Percentiles rank a stretch among this genome's conserved stretches.
These are phyloP conservation scores for Annulohypoxylon bovei DNA, from an alignment of 495 filamentous ascomycete species.

Conservation along the genomic window DNA sequence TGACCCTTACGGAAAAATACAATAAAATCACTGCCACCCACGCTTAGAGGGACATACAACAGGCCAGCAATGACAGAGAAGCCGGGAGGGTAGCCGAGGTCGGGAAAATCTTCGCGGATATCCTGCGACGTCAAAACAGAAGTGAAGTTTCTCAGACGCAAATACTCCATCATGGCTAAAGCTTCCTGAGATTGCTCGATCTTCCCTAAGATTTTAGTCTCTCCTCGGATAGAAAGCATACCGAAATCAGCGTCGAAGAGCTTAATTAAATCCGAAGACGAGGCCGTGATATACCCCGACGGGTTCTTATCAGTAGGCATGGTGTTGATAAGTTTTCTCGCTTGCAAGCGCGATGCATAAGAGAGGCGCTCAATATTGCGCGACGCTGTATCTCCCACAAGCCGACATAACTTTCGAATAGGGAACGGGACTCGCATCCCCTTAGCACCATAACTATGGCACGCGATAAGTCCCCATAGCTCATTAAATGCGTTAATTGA, in stretches of 20 bases:
- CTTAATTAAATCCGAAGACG: slow-evolving; percentile 85
- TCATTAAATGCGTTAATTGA: slow-evolving; percentile 87
- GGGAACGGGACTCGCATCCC: slow-evolving; percentile 94
- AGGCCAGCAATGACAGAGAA: slow-evolving; percentile 83
- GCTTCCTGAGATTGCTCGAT: slow-evolving; percentile 83
- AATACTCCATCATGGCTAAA: slow-evolving; percentile 84
- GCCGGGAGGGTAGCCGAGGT: slow-evolving; percentile 81
- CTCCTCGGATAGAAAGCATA: slow-evolving; percentile 82
- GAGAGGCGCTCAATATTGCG: slow-evolving; percentile 90
- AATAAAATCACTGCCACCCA: slow-evolving; percentile 84
- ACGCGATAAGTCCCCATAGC: slow-evolving; percentile 90
- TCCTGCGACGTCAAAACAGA: slow-evolving; percentile 84
- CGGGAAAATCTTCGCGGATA: slow-evolving; percentile 81
- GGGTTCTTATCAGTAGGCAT: slow-evolving; percentile 84
- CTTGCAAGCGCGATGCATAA: slow-evolving; percentile 84
- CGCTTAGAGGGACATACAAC: slow-evolving; percentile 83
- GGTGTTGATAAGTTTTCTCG: slow-evolving; percentile 80
- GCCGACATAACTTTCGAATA: slow-evolving; percentile 91
- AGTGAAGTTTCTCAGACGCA: slow-evolving; percentile 78
- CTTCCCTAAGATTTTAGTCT: slow-evolving; percentile 86
- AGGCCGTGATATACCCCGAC: slow-evolving; percentile 91
- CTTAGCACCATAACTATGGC: slow-evolving; percentile 78
- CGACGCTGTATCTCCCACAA: slow-evolving; percentile 87
- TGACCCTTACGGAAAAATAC: slow-evolving; percentile 89
- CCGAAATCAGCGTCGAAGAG: slow-evolving; percentile 92